Percentiles rank a stretch among this genome's conserved stretches.
Conservation (phyloP, 148 eudicot genomes). For the Camellia japonica region DNA sequence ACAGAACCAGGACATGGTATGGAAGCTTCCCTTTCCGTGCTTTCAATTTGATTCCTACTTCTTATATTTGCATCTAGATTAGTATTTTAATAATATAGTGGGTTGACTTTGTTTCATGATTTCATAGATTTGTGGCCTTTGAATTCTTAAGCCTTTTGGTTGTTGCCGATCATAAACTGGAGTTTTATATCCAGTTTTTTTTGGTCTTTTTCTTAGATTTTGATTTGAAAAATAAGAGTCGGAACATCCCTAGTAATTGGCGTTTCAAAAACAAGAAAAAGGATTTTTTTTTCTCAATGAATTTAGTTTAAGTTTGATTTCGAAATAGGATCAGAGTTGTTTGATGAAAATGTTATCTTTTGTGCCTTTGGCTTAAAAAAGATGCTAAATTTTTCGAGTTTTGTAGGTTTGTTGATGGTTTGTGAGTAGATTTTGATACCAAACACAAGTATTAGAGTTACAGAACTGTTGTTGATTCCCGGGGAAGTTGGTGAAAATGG, state of each 20-base stretch:
- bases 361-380: background rate
- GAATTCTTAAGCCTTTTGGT: background rate
- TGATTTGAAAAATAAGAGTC: background rate
- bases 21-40: background rate
- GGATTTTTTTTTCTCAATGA: background rate
- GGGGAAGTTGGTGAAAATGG: constrained; percentile 26
- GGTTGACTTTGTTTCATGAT: constrained; percentile 6
- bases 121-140: background rate
- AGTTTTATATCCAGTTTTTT: background rate
- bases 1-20: background rate
- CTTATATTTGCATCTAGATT: background rate
- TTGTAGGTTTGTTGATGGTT: background rate
- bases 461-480: background rate
- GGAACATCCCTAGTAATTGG: background rate
- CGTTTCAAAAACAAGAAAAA: background rate
- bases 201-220: constrained; percentile 4
- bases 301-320: background rate
- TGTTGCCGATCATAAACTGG: background rate
- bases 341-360: background rate
- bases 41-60: constrained; percentile 8
- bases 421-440: background rate
- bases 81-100: background rate
- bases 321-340: background rate
- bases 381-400: background rate
- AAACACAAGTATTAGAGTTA: background rate